Base-by-base conservation (phyloP, 2,329 filamentous ascomycete species). In the Tricladium varicosporioides region DNA sequence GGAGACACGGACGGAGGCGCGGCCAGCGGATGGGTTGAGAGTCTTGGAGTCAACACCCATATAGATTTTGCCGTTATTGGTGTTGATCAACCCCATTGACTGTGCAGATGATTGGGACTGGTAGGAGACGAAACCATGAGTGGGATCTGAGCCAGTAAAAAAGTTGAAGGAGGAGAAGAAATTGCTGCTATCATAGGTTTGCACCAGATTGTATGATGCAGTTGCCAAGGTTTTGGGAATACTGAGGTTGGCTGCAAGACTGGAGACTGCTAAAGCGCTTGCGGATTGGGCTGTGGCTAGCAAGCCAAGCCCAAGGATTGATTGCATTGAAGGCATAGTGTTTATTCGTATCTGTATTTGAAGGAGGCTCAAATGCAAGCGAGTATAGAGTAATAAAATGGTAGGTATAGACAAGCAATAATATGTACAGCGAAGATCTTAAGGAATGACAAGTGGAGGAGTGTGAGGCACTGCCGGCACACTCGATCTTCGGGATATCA, bases 31-130 rank as follows among this genome's bases (percentile, higher is more conserved):
- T 0, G 80, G 79, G 58, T 81, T 80, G 42, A 71, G 63, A 18
- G 84, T 87, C 49, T 71, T 78, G 67, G 80, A 73, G 72, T 92
- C 88, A 44, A 88, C 85, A 44, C 88, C 88, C 57, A 92, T 80
- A 70, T 86, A 88, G 65, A 91, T 75, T 60, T 78, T 78, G 51
- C 76, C 75, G 59, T 81, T 75, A 50, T 76, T 71, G 61, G 78
- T 82, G 60, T 80, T 81, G 60, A 86, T 84, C 10, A 91, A 77
- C 15, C 81, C 80, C 33, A 73, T 69, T 15, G 69, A 69, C 56
- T 80, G 77, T 54, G 89, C 89, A 13, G 72, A 75, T n/a, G 64
- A 62, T 55, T 76, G 67, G 51, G 72, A 67, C 49, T 80, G 80
- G 70, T 84, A 91, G 69, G 78, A 73, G 22, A 91, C 88, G 65